These are phyloP conservation scores for Dipodascus albidus DNA, from an alignment of 805 yeast species.

Conservation along the genomic window DNA sequence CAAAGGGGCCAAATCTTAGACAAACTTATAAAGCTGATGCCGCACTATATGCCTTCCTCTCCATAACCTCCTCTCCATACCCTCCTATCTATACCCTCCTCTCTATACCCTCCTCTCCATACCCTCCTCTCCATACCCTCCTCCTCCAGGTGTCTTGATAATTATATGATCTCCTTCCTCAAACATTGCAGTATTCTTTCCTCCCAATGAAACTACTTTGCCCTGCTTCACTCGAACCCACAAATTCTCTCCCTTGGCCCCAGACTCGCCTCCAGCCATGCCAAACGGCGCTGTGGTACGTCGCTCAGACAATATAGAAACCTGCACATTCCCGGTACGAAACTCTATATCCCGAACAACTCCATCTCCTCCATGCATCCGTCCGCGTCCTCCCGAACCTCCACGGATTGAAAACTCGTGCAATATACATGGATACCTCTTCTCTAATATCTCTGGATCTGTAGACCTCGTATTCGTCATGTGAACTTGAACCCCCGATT, in stretches of 20 bases:
- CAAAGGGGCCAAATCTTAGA: too few relatives aligned
- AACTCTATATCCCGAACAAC: slow-evolving; percentile 79
- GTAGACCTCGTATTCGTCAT: slow-evolving; percentile 92
- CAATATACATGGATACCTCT: slow-evolving; percentile 73
- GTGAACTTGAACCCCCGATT: slow-evolving; percentile 83
- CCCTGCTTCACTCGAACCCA: slow-evolving; percentile 26
- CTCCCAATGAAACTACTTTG: slow-evolving; percentile 41
- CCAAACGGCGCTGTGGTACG: slow-evolving; percentile 83
- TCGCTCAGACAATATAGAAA: slow-evolving; percentile 78
- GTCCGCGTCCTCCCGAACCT: slow-evolving; percentile 75
- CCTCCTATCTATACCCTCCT: background rate
- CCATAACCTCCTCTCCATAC: background rate
- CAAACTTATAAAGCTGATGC: background rate
- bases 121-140: slow-evolving; percentile 48
- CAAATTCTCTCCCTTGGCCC: slow-evolving; percentile 55
- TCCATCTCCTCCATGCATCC: slow-evolving; percentile 72
- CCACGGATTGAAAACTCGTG: slow-evolving; percentile 58
- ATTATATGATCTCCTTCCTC: slow-evolving; percentile 54
- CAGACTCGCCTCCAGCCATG: slow-evolving; percentile 69
- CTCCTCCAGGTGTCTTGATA: slow-evolving; percentile 77
- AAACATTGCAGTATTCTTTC: slow-evolving; percentile 52
- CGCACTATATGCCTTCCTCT: background rate
- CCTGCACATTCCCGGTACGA: slow-evolving; percentile 47
- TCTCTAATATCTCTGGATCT: slow-evolving; percentile 81
- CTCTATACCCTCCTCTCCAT: background rate